These are phyloP conservation scores for Metarhizium robertsii DNA, from an alignment of 2,329 filamentous ascomycete species.

Conservation along the genomic window DNA sequence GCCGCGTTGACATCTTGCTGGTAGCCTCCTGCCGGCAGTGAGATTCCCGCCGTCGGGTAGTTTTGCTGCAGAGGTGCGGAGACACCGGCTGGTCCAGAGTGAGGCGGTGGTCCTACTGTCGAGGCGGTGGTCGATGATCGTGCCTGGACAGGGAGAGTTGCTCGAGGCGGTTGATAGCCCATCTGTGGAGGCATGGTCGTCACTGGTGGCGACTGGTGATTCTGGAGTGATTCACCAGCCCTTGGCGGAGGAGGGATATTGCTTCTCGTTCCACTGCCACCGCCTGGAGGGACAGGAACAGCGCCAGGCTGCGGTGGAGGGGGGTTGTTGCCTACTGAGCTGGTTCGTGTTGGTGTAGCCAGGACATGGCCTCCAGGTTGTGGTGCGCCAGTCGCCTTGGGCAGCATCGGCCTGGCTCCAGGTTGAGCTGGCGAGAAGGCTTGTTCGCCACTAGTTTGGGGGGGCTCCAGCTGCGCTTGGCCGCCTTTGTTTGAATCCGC, in stretches of 20 bases:
- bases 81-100: conserved; percentile 12
- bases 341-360: conserved; percentile 33
- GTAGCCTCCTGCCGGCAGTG: conserved; percentile 43
- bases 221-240: conserved; percentile 33
- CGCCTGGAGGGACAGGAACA: conserved; percentile 31
- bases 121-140: conserved; percentile 37
- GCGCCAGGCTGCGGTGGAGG: conserved; percentile 50
- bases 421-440: conserved; percentile 35
- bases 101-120: conserved; percentile 19
- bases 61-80: conserved; percentile 17
- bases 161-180: conserved; percentile 37
- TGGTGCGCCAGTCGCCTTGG: conserved; percentile 31
- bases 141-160: conserved; percentile 30
- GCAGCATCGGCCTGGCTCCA: conserved; percentile 34
- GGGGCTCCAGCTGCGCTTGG: conserved; percentile 3
- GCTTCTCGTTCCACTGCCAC: conserved; percentile 6
- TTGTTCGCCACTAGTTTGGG: conserved; percentile 8
- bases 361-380: conserved; percentile 26
- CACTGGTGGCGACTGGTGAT: conserved; percentile 18
- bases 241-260: conserved; percentile 42
- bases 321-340: conserved; percentile 26
- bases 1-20: conserved; percentile 45
- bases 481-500: not conserved
- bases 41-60: conserved; percentile 20
- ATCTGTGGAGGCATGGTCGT: conserved; percentile 36